Conservation (phyloP, 805 yeast genomes). For the Metschnikowia lunata region DNA sequence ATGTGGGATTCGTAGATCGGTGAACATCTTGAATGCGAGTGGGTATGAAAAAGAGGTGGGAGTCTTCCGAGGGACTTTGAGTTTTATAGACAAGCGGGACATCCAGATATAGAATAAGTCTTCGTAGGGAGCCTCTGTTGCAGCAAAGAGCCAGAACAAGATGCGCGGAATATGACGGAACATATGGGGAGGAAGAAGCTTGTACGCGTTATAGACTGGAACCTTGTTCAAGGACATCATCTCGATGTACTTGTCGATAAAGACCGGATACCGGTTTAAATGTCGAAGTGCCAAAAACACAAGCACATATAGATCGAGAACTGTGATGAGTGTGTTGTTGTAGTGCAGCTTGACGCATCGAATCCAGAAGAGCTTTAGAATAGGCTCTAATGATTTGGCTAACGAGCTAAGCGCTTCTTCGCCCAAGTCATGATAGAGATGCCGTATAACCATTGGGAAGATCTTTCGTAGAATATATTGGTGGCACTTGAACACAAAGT, state of each 20-base stretch:
- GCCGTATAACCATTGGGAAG: conserved; percentile 12
- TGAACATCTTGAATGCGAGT: conserved; percentile 36
- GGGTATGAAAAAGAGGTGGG: conserved; percentile 30
- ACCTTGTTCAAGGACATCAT: conserved; percentile 41
- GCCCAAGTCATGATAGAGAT: conserved; percentile 2
- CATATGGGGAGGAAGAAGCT: conserved; percentile 36
- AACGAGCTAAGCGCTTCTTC: conserved; percentile 1
- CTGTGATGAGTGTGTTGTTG: conserved; percentile 14
- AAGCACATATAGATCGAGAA: conserved; percentile 33
- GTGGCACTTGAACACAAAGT: conserved; percentile 41
- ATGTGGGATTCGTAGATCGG: conserved; percentile 42
- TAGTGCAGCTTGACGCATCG: conserved; percentile 11
- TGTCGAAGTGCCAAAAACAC: conserved; percentile 50
- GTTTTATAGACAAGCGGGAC: conserved; percentile 6
- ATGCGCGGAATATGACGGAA: conserved; percentile 25
- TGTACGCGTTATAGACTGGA: conserved; percentile 44
- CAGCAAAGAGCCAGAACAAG: conserved; percentile 36
- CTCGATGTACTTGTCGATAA: conserved; percentile 43
- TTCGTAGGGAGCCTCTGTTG: conserved; percentile 35
- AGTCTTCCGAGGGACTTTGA: conserved; percentile 7
- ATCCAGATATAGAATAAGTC: conserved; percentile 32
- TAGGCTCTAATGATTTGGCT: not conserved
- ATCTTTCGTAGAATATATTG: conserved; percentile 50
- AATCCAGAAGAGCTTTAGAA: conserved; percentile 34
- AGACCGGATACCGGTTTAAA: conserved; percentile 45